Evolutionary conservation across 1,139 yeast species (phyloP).

Genomic region (Nematodospora anomalae): DNA sequence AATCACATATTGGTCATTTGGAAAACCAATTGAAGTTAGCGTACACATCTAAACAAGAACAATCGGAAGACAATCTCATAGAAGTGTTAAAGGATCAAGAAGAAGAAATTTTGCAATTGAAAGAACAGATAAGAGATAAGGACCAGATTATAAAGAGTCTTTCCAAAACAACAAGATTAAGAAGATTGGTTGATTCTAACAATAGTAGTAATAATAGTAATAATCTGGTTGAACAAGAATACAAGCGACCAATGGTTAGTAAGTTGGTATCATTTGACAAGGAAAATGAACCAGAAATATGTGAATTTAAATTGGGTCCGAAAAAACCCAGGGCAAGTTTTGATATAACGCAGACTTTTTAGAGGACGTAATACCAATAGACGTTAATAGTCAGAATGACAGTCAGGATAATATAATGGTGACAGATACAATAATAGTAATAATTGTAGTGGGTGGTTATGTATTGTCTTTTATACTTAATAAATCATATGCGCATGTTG

Average conservation of each 20-base stretch:
- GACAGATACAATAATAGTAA: too few species aligned
- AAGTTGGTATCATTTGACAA: conserved; percentile 13
- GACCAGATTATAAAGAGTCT: conserved; percentile 79
- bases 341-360: conserved; percentile 11
- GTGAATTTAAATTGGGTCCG: conserved; percentile 25
- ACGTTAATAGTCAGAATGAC: too few species aligned
- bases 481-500: too few species aligned
- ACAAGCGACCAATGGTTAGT: conserved; percentile 9
- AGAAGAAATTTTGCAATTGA: conserved; percentile 67
- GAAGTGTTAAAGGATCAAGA: conserved; percentile 55
- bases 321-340: conserved; percentile 17
- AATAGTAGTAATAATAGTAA: conserved; percentile 11
- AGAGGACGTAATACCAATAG: too few species aligned
- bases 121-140: conserved; percentile 61
- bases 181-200: conserved; percentile 45
- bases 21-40: conserved; percentile 51
- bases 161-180: conserved; percentile 55
- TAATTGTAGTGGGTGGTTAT: too few species aligned
- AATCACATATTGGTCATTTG: conserved; percentile 60
- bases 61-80: not conserved
- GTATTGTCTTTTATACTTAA: too few species aligned
- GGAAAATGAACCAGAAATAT: conserved; percentile 23
- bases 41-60: conserved; percentile 19
- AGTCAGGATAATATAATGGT: too few species aligned
- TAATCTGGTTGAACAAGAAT: conserved; percentile 6